phyloP scores from a whole-genome alignment of 768 basidiomycete genomes.

The Cystofilobasidium capitatum region DNA sequence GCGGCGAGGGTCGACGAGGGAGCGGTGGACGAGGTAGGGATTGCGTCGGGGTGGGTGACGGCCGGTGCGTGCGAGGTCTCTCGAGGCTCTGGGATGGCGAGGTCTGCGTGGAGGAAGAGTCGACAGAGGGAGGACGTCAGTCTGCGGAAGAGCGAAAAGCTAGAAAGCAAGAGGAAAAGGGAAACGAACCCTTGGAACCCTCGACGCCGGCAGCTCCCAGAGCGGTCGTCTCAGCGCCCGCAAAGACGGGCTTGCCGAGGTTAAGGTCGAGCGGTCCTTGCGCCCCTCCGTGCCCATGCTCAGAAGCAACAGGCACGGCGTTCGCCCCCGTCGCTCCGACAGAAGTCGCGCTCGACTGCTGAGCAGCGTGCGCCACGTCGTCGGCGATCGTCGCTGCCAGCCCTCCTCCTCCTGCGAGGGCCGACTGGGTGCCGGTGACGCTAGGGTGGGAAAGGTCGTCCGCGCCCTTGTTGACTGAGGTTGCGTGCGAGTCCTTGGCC shows the following conservation, averaged over 20 bases:
- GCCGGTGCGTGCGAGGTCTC: neutral
- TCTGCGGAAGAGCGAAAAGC: neutral
- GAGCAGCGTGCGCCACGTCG: neutral
- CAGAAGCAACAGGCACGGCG: neutral
- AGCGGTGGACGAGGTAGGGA: neutral
- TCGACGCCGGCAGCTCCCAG: neutral
- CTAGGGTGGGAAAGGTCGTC: neutral
- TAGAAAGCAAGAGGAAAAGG: neutral
- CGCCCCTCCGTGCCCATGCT: neutral
- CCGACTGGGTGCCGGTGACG: neutral
- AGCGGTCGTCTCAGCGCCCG: neutral
- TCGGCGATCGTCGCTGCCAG: neutral
- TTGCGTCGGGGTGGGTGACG: neutral
- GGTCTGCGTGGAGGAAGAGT: neutral
- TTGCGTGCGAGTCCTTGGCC: constrained; percentile 18
- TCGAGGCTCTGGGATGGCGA: neutral
- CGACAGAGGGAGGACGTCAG: neutral
- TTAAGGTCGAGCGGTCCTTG: neutral
- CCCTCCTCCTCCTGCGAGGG: neutral
- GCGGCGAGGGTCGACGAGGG: neutral
- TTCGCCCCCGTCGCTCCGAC: neutral
- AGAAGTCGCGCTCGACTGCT: neutral
- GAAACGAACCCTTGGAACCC: neutral
- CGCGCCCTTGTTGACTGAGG: neutral
- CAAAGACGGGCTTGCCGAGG: constrained; percentile 8